A percentile compares a stretch with the other conserved stretches of the same genome.
phyloP scores from a whole-genome alignment of 1,284 basidiomycete species.

The Pseudozyma sp. region DNA sequence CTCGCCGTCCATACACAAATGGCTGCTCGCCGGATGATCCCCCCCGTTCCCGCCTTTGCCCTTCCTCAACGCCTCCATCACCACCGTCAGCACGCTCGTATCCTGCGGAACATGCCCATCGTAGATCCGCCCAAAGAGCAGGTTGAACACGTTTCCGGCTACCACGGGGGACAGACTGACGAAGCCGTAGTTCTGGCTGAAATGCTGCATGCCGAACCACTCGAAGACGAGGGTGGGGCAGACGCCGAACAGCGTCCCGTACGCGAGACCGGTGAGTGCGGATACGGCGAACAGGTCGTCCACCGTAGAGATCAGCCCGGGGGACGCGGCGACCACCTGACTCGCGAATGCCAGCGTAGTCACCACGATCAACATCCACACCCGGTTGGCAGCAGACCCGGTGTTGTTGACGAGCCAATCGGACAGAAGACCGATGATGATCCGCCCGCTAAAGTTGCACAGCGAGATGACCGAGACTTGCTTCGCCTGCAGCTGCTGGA shows the following conservation, averaged over 20 bases:
- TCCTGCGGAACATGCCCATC: constrained; percentile 45
- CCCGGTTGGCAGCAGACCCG: constrained; percentile 39
- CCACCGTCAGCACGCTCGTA: neutral
- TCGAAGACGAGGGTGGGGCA: constrained; percentile 82
- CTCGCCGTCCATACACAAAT: constrained; percentile 61
- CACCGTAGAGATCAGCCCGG: constrained; percentile 73
- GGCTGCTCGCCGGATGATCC: constrained; percentile 16
- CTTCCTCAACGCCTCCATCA: constrained; percentile 1
- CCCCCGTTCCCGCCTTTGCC: neutral
- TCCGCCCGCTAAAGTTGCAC: constrained; percentile 84
- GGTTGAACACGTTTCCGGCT: constrained; percentile 84
- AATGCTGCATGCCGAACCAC: constrained; percentile 86
- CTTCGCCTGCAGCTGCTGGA: constrained; percentile 80
- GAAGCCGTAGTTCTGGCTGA: constrained; percentile 88
- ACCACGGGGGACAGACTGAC: constrained; percentile 80
- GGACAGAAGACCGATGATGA: constrained; percentile 82
- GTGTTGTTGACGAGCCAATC: constrained; percentile 71
- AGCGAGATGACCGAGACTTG: constrained; percentile 83
- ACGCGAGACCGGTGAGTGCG: constrained; percentile 77
- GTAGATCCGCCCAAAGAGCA: constrained; percentile 77
- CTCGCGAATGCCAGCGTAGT: constrained; percentile 56
- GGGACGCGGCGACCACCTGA: constrained; percentile 62
- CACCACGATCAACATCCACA: constrained; percentile 61
- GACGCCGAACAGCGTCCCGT: constrained; percentile 82
- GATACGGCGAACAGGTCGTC: constrained; percentile 81